Evolutionary conservation across 108 stramenopile species (phyloP), one percentile per base, ranked within the genome.

Genomic region (Phaeodactylum tricornutum): DNA sequence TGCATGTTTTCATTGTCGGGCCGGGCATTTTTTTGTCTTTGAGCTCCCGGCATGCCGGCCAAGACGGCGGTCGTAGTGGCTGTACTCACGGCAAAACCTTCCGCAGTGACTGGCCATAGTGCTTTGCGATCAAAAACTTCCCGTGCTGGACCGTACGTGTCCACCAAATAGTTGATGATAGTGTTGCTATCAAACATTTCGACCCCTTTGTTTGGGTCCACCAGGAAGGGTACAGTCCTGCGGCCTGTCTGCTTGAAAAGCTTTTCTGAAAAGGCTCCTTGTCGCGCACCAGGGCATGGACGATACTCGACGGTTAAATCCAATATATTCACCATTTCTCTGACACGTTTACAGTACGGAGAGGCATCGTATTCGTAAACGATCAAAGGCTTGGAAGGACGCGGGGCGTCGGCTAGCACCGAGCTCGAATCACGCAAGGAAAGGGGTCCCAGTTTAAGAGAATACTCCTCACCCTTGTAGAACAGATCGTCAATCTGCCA

Each of bases 311-410:
- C 75, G 1, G 82, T 78, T 16, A 96, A 62, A 39, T 90, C 89
- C 11, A 96, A 65, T 11, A 94, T 49, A 55, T 74, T 80, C 48
- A 85, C 53, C 19, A 69, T 73, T 67, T 96, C 95, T 30, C 92
- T 65, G 22, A 96, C 93, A 29, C 84, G 75, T 27, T 78, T 71
- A 64, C 89, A 92, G 47, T 59, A 77, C 3, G 95, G 92, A 39
- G 75, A 90, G 1, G 77, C 66, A 38, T 94, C 93, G 32, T 75
- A 90, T 43, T 92, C 92, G 62, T 94, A 96, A 8, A 96, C 33
- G 14, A 94, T 77, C 16, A 96, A 51, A 19, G 76, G 79, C 39
- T 80, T n/a, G 0, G 29, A 15, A 9, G 86, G 84, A n/a, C n/a
- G n/a, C n/a, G n/a, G n/a, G n/a, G n/a, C n/a, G n/a, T n/a, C n/a